These are phyloP conservation scores for Colletotrichum filicis DNA, from an alignment of 2,329 filamentous ascomycete species.

Conservation along the genomic window DNA sequence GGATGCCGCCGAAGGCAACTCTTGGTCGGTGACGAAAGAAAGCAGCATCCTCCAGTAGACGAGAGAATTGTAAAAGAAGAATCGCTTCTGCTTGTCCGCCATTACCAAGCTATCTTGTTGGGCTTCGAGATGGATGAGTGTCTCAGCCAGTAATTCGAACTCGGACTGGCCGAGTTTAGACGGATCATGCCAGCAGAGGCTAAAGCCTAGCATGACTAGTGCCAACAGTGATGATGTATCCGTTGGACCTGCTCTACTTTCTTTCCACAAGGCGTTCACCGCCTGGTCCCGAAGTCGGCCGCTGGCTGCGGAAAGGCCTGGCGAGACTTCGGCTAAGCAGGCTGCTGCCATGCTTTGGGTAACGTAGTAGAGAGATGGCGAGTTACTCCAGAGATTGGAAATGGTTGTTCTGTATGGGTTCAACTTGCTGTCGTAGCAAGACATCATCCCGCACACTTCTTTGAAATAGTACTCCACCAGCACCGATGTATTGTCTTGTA, in stretches of 20 bases:
- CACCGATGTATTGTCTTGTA: slow-evolving; percentile 53
- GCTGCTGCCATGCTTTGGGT: slow-evolving; percentile 40
- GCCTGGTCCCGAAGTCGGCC: slow-evolving; percentile 58
- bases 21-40: slow-evolving; percentile 39
- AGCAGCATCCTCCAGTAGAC: slow-evolving; percentile 43
- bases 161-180: slow-evolving; percentile 58
- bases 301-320: slow-evolving; percentile 57
- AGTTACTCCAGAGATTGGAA: slow-evolving; percentile 52
- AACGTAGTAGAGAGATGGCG: slow-evolving; percentile 36
- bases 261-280: slow-evolving; percentile 61
- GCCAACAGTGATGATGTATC: slow-evolving; percentile 67
- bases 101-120: slow-evolving; percentile 15
- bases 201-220: slow-evolving; percentile 67
- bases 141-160: slow-evolving; percentile 8
- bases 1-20: slow-evolving; percentile 7
- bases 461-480: slow-evolving; percentile 73
- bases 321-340: slow-evolving; percentile 43
- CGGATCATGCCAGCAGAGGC: slow-evolving; percentile 69
- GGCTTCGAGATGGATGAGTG: neutral
- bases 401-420: slow-evolving; percentile 71
- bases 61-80: slow-evolving; percentile 42
- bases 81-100: slow-evolving; percentile 38
- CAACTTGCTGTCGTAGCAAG: slow-evolving; percentile 71
- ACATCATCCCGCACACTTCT: slow-evolving; percentile 70
- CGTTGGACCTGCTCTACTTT: slow-evolving; percentile 57